Percentiles rank a stretch among this genome's conserved stretches.
phyloP scores from a whole-genome alignment of 345 rosid species.

The Hirschfeldia incana region DNA sequence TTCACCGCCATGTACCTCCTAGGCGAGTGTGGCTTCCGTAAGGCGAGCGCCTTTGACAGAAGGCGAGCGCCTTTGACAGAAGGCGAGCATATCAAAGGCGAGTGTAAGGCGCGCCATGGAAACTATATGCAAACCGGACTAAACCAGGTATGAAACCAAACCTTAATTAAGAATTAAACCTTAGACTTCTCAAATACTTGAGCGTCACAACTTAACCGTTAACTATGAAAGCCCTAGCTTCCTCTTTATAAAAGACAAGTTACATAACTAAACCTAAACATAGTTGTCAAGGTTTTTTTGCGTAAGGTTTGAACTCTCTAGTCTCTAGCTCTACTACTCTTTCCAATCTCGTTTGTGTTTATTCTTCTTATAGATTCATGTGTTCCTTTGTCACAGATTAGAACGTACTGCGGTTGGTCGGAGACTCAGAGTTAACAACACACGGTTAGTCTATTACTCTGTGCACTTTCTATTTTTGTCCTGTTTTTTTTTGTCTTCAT shows the following conservation, averaged over 20 bases:
- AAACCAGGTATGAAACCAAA: not conserved
- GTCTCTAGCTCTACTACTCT: no score
- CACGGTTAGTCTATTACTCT: not conserved
- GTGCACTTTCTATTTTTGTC: not conserved
- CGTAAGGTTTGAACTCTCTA: not conserved
- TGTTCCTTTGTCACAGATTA: no score
- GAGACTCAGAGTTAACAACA: not conserved
- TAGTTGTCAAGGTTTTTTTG: not conserved
- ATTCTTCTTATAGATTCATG: no score
- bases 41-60: not conserved
- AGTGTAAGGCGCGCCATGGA: not conserved
- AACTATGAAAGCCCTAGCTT: not conserved
- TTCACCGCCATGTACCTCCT: not conserved
- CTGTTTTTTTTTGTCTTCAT: not conserved
- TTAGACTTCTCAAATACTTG: not conserved
- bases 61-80: no score
- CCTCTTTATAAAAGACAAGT: not conserved
- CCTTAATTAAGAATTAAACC: not conserved
- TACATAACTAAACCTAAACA: not conserved
- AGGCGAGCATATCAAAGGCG: not conserved
- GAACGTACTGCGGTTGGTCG: no score
- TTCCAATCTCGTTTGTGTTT: no score
- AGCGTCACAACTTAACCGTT: not conserved
- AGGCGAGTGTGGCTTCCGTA: not conserved
- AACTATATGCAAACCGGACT: not conserved